phyloP scores from a whole-genome alignment of 495 filamentous ascomycete genomes.

The Aspergillus ellipticus region DNA sequence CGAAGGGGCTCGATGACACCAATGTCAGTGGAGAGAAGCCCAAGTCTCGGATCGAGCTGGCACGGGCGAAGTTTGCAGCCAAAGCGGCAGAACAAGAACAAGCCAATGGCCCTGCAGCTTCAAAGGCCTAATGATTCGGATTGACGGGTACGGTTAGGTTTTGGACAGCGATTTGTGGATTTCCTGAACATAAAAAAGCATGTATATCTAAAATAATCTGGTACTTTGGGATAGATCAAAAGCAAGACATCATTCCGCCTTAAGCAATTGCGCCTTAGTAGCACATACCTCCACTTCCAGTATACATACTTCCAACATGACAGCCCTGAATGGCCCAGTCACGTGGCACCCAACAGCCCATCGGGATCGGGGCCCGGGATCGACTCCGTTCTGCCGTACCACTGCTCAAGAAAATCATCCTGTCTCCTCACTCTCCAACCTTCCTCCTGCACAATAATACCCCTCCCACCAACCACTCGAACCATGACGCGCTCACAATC shows the following conservation, averaged over 20 bases:
- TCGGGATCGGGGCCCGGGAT: no score
- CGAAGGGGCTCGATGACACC: conserved; percentile 45
- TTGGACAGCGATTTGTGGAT: neutral
- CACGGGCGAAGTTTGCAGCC: conserved; percentile 42
- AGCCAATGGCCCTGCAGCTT: neutral
- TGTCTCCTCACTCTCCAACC: conserved; percentile 4
- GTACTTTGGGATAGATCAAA: no score
- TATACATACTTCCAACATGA: no score
- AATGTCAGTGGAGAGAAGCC: conserved; percentile 27
- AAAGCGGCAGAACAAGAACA: conserved; percentile 24
- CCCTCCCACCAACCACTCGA: neutral
- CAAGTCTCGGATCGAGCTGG: conserved; percentile 47
- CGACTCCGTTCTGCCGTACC: no score
- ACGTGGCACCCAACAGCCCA: no score
- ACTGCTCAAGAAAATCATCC: neutral
- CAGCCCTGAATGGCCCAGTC: no score
- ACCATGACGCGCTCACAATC: neutral
- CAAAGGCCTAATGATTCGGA: no score
- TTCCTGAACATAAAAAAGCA: neutral
- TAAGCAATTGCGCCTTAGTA: no score
- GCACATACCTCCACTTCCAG: no score
- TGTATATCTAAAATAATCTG: neutral
- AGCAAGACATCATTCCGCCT: no score
- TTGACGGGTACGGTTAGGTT: neutral
- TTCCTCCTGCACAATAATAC: conserved; percentile 4